phyloP scores from a whole-genome alignment of 1,284 basidiomycete genomes.

The Leccinum griseonigrum region DNA sequence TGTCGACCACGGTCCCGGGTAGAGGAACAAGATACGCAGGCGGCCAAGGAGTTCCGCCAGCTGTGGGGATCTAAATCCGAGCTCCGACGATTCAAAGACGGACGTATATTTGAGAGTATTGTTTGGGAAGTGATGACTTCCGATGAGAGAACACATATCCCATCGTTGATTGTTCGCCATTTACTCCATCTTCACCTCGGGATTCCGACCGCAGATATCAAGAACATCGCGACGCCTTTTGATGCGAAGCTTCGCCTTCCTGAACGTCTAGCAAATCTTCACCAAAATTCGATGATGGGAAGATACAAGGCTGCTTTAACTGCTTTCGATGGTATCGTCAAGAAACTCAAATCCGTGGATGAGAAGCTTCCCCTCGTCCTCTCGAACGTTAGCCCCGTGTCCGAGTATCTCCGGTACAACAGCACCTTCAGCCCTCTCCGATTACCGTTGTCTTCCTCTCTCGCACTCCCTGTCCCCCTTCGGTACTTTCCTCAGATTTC shows the following conservation, averaged over 20 bases:
- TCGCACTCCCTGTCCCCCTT: constrained; percentile 55
- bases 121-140: constrained; percentile 83
- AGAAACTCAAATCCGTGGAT: constrained; percentile 75
- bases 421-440: constrained; percentile 70
- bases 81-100: constrained; percentile 96
- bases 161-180: constrained; percentile 71
- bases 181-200: constrained; percentile 77
- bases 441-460: constrained; percentile 47
- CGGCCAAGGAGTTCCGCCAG: constrained; percentile 66
- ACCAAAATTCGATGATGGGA: constrained; percentile 43
- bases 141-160: constrained; percentile 81
- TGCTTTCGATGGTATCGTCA: constrained; percentile 82
- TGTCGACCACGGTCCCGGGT: constrained; percentile 85
- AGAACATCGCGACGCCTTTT: constrained; percentile 60
- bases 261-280: constrained; percentile 49
- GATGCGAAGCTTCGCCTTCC: constrained; percentile 71
- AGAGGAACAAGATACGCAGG: constrained; percentile 53
- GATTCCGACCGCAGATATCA: constrained; percentile 50
- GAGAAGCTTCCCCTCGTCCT: constrained; percentile 81
- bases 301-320: constrained; percentile 79
- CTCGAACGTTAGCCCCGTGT: constrained; percentile 72
- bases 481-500: constrained; percentile 71
- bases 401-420: constrained; percentile 80
- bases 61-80: constrained; percentile 95
- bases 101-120: constrained; percentile 88